Evolutionary conservation across 2,329 filamentous ascomycete genomes (phyloP).

Genomic region (Lecanoromycetidae sp.): DNA sequence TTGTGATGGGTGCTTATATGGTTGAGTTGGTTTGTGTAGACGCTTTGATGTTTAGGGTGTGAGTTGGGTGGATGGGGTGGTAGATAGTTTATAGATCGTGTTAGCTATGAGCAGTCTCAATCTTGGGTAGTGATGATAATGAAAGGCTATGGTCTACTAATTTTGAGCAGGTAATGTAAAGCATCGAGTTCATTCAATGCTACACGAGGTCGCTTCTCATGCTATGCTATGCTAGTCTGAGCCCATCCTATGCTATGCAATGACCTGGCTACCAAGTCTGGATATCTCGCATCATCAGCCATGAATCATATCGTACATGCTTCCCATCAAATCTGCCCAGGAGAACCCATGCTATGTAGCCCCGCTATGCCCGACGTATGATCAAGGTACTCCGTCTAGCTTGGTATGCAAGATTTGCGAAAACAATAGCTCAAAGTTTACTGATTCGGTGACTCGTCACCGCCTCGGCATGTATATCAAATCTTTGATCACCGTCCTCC

Average conservation of each 20-base stretch:
- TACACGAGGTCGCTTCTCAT: too few species aligned
- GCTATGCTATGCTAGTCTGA: neutral
- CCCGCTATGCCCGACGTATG: neutral
- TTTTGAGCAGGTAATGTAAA: too few species aligned
- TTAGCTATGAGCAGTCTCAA: too few species aligned
- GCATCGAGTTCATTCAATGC: too few species aligned
- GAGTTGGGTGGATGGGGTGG: too few species aligned
- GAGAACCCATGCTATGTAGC: neutral
- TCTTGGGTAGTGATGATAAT: too few species aligned
- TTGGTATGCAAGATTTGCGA: neutral
- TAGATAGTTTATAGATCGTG: too few species aligned
- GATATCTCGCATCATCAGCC: neutral
- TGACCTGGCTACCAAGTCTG: neutral
- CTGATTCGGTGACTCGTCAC: neutral
- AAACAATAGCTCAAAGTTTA: neutral
- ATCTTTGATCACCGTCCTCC: slow-evolving; percentile 28
- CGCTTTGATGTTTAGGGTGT: too few species aligned
- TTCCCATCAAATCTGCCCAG: neutral
- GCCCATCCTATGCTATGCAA: neutral
- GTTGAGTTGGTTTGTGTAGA: too few species aligned
- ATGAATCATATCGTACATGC: neutral
- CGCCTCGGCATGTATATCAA: neutral
- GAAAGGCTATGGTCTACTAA: too few species aligned
- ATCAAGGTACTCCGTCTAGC: too few species aligned
- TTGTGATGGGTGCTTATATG: too few species aligned